Conservation (phyloP, 176 grass and related monocot genomes). For the Oryza glaberrima region DNA sequence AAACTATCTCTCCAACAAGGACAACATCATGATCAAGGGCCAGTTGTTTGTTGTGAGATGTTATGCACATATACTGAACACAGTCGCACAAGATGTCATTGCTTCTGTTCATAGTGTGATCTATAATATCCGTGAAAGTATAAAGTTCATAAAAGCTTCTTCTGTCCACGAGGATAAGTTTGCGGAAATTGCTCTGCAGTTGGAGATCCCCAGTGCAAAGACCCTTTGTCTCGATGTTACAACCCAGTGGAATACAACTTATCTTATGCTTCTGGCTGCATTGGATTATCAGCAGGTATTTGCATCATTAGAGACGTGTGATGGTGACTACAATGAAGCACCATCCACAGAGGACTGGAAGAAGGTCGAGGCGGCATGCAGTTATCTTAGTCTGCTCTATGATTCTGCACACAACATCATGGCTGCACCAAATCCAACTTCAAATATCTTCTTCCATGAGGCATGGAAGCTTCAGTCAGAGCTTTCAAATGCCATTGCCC, state of each 20-base stretch:
- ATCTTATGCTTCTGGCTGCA: constrained; percentile 82
- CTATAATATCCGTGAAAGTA: constrained; percentile 87
- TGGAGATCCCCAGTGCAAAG: constrained; percentile 71
- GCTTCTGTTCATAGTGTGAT: constrained; percentile 86
- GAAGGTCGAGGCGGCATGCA: constrained; percentile 70
- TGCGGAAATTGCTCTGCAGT: constrained; percentile 73
- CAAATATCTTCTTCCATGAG: constrained; percentile 88
- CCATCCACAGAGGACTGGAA: constrained; percentile 82
- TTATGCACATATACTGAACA: constrained; percentile 72
- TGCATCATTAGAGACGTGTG: constrained; percentile 65
- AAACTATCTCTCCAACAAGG: constrained; percentile 62
- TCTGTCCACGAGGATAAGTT: constrained; percentile 68
- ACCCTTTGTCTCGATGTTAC: constrained; percentile 80
- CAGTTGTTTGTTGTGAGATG: constrained; percentile 93
- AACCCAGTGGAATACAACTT: constrained; percentile 91
- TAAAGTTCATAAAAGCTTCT: constrained; percentile 92
- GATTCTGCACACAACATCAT: constrained; percentile 78
- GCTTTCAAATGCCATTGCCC: constrained; percentile 54
- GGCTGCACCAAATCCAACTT: constrained; percentile 67
- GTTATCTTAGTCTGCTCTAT: constrained; percentile 67
- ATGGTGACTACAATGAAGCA: constrained; percentile 87
- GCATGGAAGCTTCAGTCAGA: constrained; percentile 89
- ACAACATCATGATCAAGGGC: constrained; percentile 84
- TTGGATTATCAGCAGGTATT: constrained; percentile 87
- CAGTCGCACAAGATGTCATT: constrained; percentile 79